Conservation (phyloP, 1,284 basidiomycete species). For the Singerocomus inundabilis region DNA sequence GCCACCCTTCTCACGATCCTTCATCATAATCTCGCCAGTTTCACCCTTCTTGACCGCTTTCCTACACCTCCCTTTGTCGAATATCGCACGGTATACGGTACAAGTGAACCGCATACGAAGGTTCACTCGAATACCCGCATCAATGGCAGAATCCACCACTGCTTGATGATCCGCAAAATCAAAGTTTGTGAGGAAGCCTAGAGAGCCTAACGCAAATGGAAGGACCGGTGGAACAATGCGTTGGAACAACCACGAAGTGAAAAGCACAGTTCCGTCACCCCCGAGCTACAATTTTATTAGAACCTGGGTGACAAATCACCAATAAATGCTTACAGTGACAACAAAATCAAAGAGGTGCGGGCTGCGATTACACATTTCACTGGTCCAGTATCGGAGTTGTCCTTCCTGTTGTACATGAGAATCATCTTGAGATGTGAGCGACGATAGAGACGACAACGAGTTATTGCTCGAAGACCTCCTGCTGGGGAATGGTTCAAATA, state of each 20-base stretch:
- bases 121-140: conserved; percentile 95
- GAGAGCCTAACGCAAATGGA: conserved; percentile 96
- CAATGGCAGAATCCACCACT: conserved; percentile 89
- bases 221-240: conserved; percentile 96
- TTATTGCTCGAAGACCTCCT: conserved; percentile 70
- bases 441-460: conserved; percentile 51
- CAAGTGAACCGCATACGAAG: conserved; percentile 99
- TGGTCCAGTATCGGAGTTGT: conserved; percentile 96
- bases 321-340: conserved; percentile 70
- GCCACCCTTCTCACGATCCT: conserved; percentile 80
- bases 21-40: conserved; percentile 94
- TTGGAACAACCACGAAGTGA: conserved; percentile 99
- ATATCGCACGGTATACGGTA: conserved; percentile 91
- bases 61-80: conserved; percentile 64
- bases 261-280: conserved; percentile 97
- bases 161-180: conserved; percentile 87
- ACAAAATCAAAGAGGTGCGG: conserved; percentile 98
- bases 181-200: conserved; percentile 98
- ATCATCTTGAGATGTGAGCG: conserved; percentile 42
- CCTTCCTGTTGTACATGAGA: conserved; percentile 61
- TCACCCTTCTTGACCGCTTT: conserved; percentile 89
- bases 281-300: conserved; percentile 63
- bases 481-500: conserved; percentile 79
- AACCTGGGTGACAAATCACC: conserved; percentile 4
- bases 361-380: conserved; percentile 90